These are phyloP conservation scores for Diutina siamensis DNA, from an alignment of 1,139 yeast genomes.

Conservation along the genomic window DNA sequence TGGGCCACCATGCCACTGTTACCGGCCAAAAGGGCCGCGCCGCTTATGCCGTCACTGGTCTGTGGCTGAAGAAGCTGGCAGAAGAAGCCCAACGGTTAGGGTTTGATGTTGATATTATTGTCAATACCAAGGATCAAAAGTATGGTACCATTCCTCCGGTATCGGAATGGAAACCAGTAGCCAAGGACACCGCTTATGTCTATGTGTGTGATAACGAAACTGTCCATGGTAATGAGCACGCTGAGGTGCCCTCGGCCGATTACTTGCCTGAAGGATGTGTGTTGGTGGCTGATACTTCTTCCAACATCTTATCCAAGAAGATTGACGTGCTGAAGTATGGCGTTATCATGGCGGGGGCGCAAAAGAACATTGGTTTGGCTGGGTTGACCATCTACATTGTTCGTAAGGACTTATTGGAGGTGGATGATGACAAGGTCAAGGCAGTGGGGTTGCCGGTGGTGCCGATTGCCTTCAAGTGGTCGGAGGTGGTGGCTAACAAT, in stretches of 20 bases:
- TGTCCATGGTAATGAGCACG: constrained; percentile 86
- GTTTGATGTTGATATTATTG: constrained; percentile 57
- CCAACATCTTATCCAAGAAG: constrained; percentile 74
- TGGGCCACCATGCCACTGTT: constrained; percentile 61
- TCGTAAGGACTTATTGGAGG: constrained; percentile 64
- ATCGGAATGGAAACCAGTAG: constrained; percentile 45
- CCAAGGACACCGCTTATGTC: constrained; percentile 55
- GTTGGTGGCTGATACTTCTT: constrained; percentile 88
- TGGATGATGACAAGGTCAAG: constrained; percentile 53
- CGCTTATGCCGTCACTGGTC: constrained; percentile 83
- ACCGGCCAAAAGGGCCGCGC: constrained; percentile 67
- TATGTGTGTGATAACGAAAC: constrained; percentile 95
- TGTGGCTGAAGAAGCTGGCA: constrained; percentile 82
- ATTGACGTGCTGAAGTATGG: constrained; percentile 81
- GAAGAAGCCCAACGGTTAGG: constrained; percentile 86
- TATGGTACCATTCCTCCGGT: constrained; percentile 56
- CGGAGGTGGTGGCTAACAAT: constrained; percentile 77
- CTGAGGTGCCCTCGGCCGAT: constrained; percentile 30
- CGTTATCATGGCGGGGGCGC: constrained; percentile 89
- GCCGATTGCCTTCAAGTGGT: constrained; percentile 84
- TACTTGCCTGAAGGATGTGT: constrained; percentile 59
- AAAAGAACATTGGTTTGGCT: constrained; percentile 92
- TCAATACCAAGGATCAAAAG: constrained; percentile 46
- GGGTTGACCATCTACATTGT: constrained; percentile 88
- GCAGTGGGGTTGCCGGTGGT: constrained; percentile 55